phyloP scores from a whole-genome alignment of 805 yeast genomes.

The Schwanniomyces yamadae region DNA sequence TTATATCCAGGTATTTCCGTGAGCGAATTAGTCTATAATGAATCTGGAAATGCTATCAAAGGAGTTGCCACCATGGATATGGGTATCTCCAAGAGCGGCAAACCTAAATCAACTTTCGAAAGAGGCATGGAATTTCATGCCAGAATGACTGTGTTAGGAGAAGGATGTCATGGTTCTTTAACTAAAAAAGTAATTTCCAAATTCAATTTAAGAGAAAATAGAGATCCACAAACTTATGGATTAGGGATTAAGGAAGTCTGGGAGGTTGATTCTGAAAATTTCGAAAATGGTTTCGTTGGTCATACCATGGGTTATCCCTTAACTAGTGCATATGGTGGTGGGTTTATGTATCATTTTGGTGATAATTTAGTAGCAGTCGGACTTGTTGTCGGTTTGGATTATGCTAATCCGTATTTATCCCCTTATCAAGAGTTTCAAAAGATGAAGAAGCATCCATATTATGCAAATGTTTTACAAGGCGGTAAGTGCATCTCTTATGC shows the following conservation, averaged over 20 bases:
- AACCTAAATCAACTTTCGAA: slow-evolving; percentile 81
- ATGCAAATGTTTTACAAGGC: slow-evolving; percentile 68
- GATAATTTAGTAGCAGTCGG: slow-evolving; percentile 91
- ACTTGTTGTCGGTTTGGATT: slow-evolving; percentile 91
- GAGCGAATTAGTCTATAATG: slow-evolving; percentile 64
- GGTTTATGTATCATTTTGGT: slow-evolving; percentile 95
- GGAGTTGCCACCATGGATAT: slow-evolving; percentile 95
- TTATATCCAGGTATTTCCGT: slow-evolving; percentile 89
- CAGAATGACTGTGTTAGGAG: slow-evolving; percentile 84
- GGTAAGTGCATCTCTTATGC: slow-evolving; percentile 94
- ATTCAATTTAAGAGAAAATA: slow-evolving; percentile 63
- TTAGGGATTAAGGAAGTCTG: slow-evolving; percentile 95
- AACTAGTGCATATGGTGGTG: slow-evolving; percentile 79
- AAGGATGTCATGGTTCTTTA: slow-evolving; percentile 97
- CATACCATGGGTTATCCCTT: slow-evolving; percentile 93
- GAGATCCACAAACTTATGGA: slow-evolving; percentile 87
- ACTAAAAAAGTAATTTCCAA: slow-evolving; percentile 72
- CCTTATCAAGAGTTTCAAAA: slow-evolving; percentile 96
- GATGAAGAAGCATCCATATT: slow-evolving; percentile 90
- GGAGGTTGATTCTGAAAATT: slow-evolving; percentile 85
- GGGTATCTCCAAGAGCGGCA: slow-evolving; percentile 76
- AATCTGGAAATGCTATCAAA: slow-evolving; percentile 54
- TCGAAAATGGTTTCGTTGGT: slow-evolving; percentile 74
- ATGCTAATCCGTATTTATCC: slow-evolving; percentile 89
- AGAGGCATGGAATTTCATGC: slow-evolving; percentile 97